Base-by-base conservation (phyloP, 495 filamentous ascomycete species). In the Podospora conica region DNA sequence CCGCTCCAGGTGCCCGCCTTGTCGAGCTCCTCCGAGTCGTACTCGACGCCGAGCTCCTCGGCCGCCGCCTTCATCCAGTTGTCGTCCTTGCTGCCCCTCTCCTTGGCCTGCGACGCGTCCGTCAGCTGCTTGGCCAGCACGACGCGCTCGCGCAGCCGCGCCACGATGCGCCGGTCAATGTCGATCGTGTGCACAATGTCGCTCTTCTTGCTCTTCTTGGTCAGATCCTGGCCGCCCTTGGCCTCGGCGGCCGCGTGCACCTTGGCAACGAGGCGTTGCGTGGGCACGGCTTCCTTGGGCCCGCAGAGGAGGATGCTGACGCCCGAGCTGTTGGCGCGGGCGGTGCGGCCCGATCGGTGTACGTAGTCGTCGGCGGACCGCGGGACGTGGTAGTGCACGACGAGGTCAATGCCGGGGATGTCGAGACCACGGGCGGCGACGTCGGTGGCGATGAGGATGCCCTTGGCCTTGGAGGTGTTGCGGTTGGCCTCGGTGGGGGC, bases 401-500 rank as follows among this genome's bases (percentile, higher is more conserved):
- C 86, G 24, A 93, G 82, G 61, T 96, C 87, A 55, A 98, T 91
- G 28, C 85, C 86, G 58, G 90, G 89, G 74, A 98, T 97, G 78
- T 98, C 95, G 60, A 98, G 87, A 72, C 95, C 95, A 66, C 95
- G 87, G n/a, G 96, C 94, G 1, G 95, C 96, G 55, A 98, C 93
- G 73, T 98, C 95, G 3, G 95, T 98, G 1, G 96, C 94, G 11
- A 98, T 84, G 2, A 98, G 85, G 61, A 97, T 76, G 33, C 72
- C 90, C 3, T 89, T 86, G 61, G 85, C 31, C n/a, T 58, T 22
- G 61, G 54, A 18, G 25, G 22, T 55, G 62, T 74, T 66, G 11
- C 67, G 25, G 54, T 24, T 56, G 63, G 20, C 18, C 28, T 70
- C 55, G 66, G 55, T 66, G 68, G 55, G 28, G 28, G 55, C 22